Percentiles rank a stretch among this genome's conserved stretches.
phyloP scores from a whole-genome alignment of 108 stramenopile genomes.

The Cylindrotheca fusiformis region DNA sequence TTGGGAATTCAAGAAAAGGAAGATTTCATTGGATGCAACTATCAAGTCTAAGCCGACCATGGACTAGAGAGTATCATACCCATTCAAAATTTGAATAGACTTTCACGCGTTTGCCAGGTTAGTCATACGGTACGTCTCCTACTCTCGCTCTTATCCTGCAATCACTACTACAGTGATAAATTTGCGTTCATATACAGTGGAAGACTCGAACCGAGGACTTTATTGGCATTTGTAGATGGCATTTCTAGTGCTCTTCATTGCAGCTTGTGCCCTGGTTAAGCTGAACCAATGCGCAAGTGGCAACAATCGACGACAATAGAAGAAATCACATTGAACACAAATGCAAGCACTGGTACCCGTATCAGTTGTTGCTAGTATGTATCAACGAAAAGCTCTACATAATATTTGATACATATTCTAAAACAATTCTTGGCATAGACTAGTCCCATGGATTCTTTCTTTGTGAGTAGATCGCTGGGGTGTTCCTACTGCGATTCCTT shows the following conservation, averaged over 20 bases:
- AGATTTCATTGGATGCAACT: constrained; percentile 63
- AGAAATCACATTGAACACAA: too few species aligned
- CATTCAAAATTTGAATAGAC: constrained; percentile 34
- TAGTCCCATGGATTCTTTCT: too few species aligned
- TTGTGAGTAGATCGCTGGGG: too few species aligned
- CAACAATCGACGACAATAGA: not conserved
- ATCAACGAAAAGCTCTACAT: too few species aligned
- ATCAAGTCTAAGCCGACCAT: constrained; percentile 29
- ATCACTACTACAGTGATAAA: not conserved
- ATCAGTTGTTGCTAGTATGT: too few species aligned
- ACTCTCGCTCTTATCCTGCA: not conserved
- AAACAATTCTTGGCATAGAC: too few species aligned
- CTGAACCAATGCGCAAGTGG: not conserved
- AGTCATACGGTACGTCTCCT: constrained; percentile 31
- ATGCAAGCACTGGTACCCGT: too few species aligned
- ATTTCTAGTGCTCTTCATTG: constrained; percentile 15
- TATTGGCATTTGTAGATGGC: constrained; percentile 2
- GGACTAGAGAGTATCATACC: constrained; percentile 53
- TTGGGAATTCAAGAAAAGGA: constrained; percentile 81
- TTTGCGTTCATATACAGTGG: not conserved
- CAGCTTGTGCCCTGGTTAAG: constrained; percentile 4
- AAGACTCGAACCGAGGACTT: too few species aligned
- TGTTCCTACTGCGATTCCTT: too few species aligned
- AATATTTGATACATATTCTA: too few species aligned
- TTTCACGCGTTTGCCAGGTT: constrained; percentile 53